These are phyloP conservation scores for Groenewaldozyma tartarivorans DNA, from an alignment of 805 yeast species.

Conservation along the genomic window DNA sequence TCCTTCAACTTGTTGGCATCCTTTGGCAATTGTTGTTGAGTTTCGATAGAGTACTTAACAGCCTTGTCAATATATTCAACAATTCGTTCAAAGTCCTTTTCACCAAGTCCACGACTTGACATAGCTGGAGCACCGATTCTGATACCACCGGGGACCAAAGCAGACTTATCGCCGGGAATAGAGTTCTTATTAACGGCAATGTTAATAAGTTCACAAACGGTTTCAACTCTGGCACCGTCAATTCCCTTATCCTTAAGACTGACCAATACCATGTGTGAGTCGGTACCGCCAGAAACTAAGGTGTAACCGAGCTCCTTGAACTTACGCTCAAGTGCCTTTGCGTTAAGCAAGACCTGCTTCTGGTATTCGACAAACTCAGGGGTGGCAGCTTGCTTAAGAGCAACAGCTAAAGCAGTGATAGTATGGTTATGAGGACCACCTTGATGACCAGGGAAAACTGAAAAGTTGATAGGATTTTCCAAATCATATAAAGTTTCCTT, in stretches of 20 bases:
- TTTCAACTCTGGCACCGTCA: slow-evolving; percentile 96
- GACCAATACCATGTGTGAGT: slow-evolving; percentile 91
- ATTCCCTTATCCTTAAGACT: slow-evolving; percentile 80
- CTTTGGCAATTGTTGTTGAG: slow-evolving; percentile 74
- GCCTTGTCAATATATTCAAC: slow-evolving; percentile 75
- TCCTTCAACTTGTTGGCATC: slow-evolving; percentile 94
- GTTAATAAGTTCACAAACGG: slow-evolving; percentile 87
- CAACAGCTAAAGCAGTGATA: slow-evolving; percentile 93
- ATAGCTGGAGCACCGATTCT: slow-evolving; percentile 98
- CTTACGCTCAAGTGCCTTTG: slow-evolving; percentile 68
- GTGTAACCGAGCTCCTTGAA: slow-evolving; percentile 66
- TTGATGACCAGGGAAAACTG: slow-evolving; percentile 99
- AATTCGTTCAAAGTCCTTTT: slow-evolving; percentile 72
- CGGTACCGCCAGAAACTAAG: slow-evolving; percentile 91
- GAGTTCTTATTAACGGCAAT: slow-evolving; percentile 97
- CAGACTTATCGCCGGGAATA: slow-evolving; percentile 95
- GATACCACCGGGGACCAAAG: slow-evolving; percentile 93
- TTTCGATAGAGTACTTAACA: slow-evolving; percentile 61
- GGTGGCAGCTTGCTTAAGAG: slow-evolving; percentile 84
- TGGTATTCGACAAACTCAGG: slow-evolving; percentile 92
- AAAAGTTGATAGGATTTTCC: slow-evolving; percentile 91
- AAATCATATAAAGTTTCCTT: slow-evolving; percentile 84
- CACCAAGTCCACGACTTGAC: slow-evolving; percentile 94
- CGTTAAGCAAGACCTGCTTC: slow-evolving; percentile 77
- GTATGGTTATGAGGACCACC: slow-evolving; percentile 99